Conservation (phyloP, 208 protist genomes). For the Crithidia mellificae region DNA sequence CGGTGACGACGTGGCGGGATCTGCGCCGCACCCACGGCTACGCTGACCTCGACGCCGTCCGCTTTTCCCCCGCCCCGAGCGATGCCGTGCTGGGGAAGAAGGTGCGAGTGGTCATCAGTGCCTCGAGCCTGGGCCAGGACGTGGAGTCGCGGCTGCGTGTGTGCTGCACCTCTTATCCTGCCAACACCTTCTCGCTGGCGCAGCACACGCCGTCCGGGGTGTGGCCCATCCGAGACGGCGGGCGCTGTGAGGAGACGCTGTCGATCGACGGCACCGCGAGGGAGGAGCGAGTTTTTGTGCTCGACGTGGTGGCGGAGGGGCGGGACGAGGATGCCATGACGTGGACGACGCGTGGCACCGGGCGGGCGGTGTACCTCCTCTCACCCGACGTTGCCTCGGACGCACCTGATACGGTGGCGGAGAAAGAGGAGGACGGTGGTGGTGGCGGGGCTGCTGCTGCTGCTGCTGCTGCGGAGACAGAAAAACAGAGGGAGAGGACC, state of each 20-base stretch:
- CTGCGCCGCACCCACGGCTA: conserved; percentile 3
- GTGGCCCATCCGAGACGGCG: conserved; percentile 11
- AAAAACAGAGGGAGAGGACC: background rate
- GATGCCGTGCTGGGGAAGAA: conserved; percentile 15
- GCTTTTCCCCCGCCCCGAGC: conserved; percentile 26
- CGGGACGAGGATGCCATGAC: conserved; percentile 16
- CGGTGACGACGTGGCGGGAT: conserved; percentile 17
- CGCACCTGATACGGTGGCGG: background rate
- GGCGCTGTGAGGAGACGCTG: conserved; percentile 16
- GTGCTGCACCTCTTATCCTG: conserved; percentile 18
- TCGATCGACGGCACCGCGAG: conserved; percentile 12
- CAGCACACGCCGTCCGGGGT: conserved; percentile 21
- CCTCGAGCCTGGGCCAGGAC: conserved; percentile 9
- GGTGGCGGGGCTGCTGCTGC: background rate
- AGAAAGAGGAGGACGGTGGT: background rate
- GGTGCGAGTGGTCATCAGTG: conserved; percentile 24
- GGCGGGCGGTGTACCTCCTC: conserved; percentile 19
- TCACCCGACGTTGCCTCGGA: conserved; percentile 4
- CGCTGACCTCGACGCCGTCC: conserved; percentile 5
- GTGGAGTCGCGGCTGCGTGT: conserved; percentile 21
- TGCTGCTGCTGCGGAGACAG: background rate
- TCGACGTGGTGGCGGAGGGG: conserved; percentile 27
- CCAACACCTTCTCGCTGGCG: conserved; percentile 10
- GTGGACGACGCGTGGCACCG: conserved; percentile 22
- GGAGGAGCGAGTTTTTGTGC: conserved; percentile 20